Conservation (phyloP, 148 eudicot species). For the Heliosperma pusillum region DNA sequence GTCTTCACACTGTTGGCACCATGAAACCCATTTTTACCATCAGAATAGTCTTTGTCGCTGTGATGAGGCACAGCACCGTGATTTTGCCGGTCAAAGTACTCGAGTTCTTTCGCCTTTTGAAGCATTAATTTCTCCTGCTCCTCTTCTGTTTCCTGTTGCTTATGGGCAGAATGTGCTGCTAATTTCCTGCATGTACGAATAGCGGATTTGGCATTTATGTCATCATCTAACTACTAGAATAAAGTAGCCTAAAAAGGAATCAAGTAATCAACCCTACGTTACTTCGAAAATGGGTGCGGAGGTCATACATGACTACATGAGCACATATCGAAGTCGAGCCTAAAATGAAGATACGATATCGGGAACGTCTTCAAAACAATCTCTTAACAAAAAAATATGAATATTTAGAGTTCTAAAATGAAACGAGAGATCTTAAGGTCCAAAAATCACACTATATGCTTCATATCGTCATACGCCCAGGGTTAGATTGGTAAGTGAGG, state of each 20-base stretch:
- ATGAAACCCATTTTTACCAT: conserved; percentile 80
- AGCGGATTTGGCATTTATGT: neutral
- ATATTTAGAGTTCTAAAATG: too few relatives aligned
- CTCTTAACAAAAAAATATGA: too few relatives aligned
- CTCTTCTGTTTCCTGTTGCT: conserved; percentile 78
- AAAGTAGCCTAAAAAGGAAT: neutral
- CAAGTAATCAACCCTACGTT: too few relatives aligned
- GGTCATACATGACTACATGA: too few relatives aligned
- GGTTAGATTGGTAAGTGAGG: too few relatives aligned
- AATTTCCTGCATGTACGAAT: conserved; percentile 43
- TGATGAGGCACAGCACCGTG: conserved; percentile 91
- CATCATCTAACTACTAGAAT: neutral
- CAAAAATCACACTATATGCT: too few relatives aligned
- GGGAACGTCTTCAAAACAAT: too few relatives aligned
- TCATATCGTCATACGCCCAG: too few relatives aligned
- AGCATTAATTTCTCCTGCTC: conserved; percentile 66
- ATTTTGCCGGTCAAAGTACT: conserved; percentile 91
- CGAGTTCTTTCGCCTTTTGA: conserved; percentile 86
- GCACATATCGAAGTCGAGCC: too few relatives aligned
- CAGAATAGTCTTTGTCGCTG: conserved; percentile 61
- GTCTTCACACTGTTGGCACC: conserved; percentile 95
- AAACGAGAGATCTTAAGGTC: too few relatives aligned
- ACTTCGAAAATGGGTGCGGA: too few relatives aligned
- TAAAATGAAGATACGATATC: too few relatives aligned
- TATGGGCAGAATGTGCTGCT: conserved; percentile 70